Conservation (phyloP, 2,329 filamentous ascomycete species). For the Calonectria hawksworthii region DNA sequence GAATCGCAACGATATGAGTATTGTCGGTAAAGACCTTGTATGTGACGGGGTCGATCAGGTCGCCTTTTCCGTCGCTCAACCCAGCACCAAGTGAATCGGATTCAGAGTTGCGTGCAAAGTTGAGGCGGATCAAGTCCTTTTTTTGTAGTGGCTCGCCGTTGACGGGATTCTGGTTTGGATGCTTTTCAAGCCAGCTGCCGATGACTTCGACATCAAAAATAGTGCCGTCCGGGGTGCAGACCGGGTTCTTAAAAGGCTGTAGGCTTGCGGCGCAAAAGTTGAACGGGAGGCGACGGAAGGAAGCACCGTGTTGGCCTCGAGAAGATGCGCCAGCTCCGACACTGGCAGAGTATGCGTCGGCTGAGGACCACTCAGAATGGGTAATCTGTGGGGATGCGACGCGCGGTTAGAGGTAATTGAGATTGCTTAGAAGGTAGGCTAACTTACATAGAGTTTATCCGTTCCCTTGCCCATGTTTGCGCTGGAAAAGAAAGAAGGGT, state of each 20-base stretch:
- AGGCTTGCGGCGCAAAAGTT: conserved; percentile 98
- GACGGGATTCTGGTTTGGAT: conserved; percentile 88
- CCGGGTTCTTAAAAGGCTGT: conserved; percentile 94
- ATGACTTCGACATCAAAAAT: conserved; percentile 98
- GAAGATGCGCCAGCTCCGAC: conserved; percentile 76
- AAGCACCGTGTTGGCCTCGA: conserved; percentile 62
- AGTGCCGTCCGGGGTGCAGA: conserved; percentile 88
- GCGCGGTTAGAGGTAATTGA: conserved; percentile 4
- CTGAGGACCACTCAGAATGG: conserved; percentile 96
- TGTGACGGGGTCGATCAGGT: conserved; percentile 95
- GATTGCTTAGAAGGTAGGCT: too few relatives aligned
- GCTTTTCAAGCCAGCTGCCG: conserved; percentile 92
- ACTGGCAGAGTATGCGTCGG: conserved; percentile 88
- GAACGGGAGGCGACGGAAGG: conserved; percentile 92
- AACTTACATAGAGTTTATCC: conserved; percentile 60
- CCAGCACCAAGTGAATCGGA: conserved; percentile 63
- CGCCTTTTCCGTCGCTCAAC: conserved; percentile 71
- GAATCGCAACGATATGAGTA: conserved; percentile 93
- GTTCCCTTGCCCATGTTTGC: conserved; percentile 59
- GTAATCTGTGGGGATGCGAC: conserved; percentile 72
- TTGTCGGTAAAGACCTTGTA: conserved; percentile 99
- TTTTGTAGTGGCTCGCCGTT: conserved; percentile 83
- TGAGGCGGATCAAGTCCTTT: conserved; percentile 89
- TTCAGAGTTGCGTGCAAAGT: conserved; percentile 92
- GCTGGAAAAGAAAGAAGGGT: conserved; percentile 1